Percentiles rank a stretch among this genome's conserved stretches.
Conservation (phyloP, 768 basidiomycete species). For the Tephrocybe rancida region DNA sequence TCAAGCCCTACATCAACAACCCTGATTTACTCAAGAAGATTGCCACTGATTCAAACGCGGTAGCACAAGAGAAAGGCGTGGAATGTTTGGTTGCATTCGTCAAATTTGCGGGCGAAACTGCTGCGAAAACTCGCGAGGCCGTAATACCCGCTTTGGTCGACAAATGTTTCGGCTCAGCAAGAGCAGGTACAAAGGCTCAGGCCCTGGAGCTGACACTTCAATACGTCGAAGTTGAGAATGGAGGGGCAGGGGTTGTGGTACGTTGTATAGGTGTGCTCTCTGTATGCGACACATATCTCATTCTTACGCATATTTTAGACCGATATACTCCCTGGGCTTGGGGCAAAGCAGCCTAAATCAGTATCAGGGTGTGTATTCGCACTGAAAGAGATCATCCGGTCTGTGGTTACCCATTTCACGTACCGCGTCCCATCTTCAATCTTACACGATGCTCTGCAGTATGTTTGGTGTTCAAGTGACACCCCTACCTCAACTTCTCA, state of each 20-base stretch:
- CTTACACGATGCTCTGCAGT: constrained; percentile 39
- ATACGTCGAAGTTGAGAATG: constrained; percentile 93
- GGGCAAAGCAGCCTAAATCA: constrained; percentile 93
- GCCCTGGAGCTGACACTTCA: constrained; percentile 84
- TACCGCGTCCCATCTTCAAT: neutral
- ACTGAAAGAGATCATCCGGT: constrained; percentile 87
- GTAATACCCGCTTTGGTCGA: constrained; percentile 94
- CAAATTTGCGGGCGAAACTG: constrained; percentile 89
- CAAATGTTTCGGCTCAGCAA: constrained; percentile 90
- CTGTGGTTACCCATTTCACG: constrained; percentile 24
- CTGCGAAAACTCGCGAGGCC: constrained; percentile 75
- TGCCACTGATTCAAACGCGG: constrained; percentile 89
- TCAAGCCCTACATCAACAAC: constrained; percentile 84
- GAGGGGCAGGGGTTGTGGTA: constrained; percentile 85
- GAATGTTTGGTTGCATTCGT: constrained; percentile 86
- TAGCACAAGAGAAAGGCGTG: constrained; percentile 97
- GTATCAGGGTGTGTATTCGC: constrained; percentile 79
- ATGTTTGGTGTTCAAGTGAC: constrained; percentile 78
- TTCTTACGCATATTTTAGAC: constrained; percentile 43
- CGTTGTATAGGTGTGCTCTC: constrained; percentile 39
- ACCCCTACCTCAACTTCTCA: constrained; percentile 80
- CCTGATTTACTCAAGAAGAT: constrained; percentile 84
- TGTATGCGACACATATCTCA: constrained; percentile 25
- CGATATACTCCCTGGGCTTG: constrained; percentile 82
- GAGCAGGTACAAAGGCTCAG: constrained; percentile 88